A percentile compares a stretch with the other conserved stretches of the same genome.
These are phyloP conservation scores for Euphorbia pulcherrima DNA, from an alignment of 345 rosid genomes.

Conservation along the genomic window DNA sequence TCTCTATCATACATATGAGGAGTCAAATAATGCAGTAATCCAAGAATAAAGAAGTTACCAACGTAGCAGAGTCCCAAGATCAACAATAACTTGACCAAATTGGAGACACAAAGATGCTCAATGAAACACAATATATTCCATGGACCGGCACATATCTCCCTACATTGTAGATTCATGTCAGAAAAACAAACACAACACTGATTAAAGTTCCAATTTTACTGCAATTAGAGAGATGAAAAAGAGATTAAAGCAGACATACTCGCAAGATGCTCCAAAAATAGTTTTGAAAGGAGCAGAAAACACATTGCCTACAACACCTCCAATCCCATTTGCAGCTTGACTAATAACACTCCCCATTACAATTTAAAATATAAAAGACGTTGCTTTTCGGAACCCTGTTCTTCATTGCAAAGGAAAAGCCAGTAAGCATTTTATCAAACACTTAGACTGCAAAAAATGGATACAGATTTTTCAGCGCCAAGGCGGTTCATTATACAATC, in stretches of 20 bases:
- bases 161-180: constrained; percentile 22
- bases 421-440: background rate
- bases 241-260: constrained; percentile 23
- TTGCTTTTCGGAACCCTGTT: background rate
- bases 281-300: constrained; percentile 59
- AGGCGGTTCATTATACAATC: too few species aligned
- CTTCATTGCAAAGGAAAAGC: background rate
- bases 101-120: constrained; percentile 61
- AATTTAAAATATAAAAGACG: too few species aligned
- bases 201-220: background rate
- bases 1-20: background rate
- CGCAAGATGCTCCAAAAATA: constrained; percentile 51
- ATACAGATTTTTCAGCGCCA: too few species aligned
- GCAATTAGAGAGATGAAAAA: background rate
- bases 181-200: background rate
- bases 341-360: constrained; percentile 52
- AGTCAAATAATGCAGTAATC: background rate
- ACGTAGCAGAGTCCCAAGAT: constrained; percentile 57
- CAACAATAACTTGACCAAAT: constrained; percentile 53
- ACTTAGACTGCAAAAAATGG: background rate
- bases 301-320: constrained; percentile 47
- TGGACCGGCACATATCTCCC: constrained; percentile 62
- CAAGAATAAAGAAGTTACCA: constrained; percentile 29
- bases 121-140: constrained; percentile 74
- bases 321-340: constrained; percentile 50